Conservation (phyloP, 2,329 filamentous ascomycete species). For the Harringtonia lauricola region DNA sequence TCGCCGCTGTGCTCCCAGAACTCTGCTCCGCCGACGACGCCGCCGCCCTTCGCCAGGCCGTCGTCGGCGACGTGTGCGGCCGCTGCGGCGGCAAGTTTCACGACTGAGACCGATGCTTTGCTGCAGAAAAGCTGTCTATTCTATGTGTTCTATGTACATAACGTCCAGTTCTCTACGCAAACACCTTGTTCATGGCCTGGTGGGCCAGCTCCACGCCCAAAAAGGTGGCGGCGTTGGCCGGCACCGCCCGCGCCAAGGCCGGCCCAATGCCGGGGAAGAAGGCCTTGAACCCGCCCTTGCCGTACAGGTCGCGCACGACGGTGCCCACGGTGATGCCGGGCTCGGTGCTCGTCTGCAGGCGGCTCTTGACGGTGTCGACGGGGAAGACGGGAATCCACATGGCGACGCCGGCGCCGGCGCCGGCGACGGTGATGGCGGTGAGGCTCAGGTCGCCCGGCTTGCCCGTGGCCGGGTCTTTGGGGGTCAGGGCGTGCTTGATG, state of each 20-base stretch:
- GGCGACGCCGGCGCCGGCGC: slow-evolving; percentile 82
- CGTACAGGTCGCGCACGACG: slow-evolving; percentile 75
- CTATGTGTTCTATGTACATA: too few species aligned
- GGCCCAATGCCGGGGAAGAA: slow-evolving; percentile 98
- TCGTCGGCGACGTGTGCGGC: slow-evolving; percentile 17
- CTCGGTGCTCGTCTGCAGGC: slow-evolving; percentile 83
- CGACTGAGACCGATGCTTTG: slow-evolving; percentile 11
- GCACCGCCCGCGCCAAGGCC: slow-evolving; percentile 82
- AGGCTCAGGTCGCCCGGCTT: slow-evolving; percentile 72
- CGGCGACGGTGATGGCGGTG: slow-evolving; percentile 72
- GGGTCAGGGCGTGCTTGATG: slow-evolving; percentile 79
- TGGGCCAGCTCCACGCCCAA: slow-evolving; percentile 76
- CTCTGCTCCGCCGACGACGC: slow-evolving; percentile 1
- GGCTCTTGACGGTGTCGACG: slow-evolving; percentile 90
- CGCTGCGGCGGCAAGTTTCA: slow-evolving; percentile 25
- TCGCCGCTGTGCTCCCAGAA: slow-evolving; percentile 19
- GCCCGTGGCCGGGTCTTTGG: slow-evolving; percentile 63
- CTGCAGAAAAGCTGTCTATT: slow-evolving; percentile 15
- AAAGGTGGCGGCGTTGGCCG: slow-evolving; percentile 94
- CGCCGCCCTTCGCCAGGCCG: slow-evolving; percentile 10
- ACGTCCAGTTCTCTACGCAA: slow-evolving; percentile 30
- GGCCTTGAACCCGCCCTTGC: slow-evolving; percentile 69
- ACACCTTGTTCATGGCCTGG: slow-evolving; percentile 68
- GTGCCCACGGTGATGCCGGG: slow-evolving; percentile 63
- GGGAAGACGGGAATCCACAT: slow-evolving; percentile 99